Conservation (phyloP, 441 rosid genomes). For the Isatis lusitanica region DNA sequence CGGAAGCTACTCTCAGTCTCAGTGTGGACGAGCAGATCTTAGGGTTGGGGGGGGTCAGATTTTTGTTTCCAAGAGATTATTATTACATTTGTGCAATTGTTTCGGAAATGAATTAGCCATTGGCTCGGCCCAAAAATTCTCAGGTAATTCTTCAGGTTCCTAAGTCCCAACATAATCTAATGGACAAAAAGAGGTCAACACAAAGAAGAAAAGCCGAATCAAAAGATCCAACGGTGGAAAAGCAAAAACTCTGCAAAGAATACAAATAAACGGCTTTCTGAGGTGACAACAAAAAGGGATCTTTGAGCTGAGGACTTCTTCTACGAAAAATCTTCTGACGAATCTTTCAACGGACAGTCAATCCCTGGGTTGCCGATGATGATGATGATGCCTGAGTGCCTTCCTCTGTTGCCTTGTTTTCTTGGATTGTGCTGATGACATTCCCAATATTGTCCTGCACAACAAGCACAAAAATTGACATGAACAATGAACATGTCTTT, state of each 20-base stretch:
- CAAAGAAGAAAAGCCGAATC: neutral
- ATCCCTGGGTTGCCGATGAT: conserved; percentile 46
- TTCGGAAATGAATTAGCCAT: too few relatives aligned
- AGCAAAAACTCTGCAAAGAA: neutral
- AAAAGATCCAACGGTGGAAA: neutral
- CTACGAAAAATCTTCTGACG: neutral
- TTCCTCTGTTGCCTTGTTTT: conserved; percentile 78
- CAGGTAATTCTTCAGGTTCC: too few relatives aligned
- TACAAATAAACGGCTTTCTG: neutral
- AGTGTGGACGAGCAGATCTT: neutral
- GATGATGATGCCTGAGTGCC: conserved; percentile 39
- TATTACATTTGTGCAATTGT: too few relatives aligned
- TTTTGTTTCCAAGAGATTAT: too few relatives aligned
- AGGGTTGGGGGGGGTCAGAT: too few relatives aligned
- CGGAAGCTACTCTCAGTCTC: neutral
- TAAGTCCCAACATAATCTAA: neutral
- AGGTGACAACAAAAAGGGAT: neutral
- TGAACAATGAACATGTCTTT: neutral
- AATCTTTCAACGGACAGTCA: conserved; percentile 46
- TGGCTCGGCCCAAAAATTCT: neutral
- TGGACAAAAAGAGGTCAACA: neutral
- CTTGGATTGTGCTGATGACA: conserved; percentile 71
- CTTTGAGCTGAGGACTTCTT: neutral
- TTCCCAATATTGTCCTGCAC: conserved; percentile 60
- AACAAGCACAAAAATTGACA: neutral